Evolutionary conservation across 495 filamentous ascomycete genomes (phyloP), one percentile per base, ranked within the genome.

Genomic region (Aspergillus steynii): DNA sequence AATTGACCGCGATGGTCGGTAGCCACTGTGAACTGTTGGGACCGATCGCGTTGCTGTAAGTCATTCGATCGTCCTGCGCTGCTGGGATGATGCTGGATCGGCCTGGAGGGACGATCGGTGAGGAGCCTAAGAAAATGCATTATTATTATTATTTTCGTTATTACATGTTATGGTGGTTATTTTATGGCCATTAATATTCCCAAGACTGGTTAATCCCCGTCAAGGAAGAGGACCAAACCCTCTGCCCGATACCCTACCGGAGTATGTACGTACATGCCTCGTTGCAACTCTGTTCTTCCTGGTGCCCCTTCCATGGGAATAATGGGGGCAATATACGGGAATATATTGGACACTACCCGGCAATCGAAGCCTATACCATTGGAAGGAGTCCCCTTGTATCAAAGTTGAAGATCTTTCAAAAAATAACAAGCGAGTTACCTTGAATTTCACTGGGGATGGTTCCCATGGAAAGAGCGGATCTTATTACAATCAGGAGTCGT

Each of bases 31-130:
- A 63, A 62, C 61, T 63, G 64, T 63, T 65, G 60, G 61, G 58
- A 58, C 59, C 63, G 66, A 65, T 65, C 66, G 63, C 63, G 32
- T 63, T 63, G 66, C 64, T 66, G 67, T 66, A 69, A 66, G 64
- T 65, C 61, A 69, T 68, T 65, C 55, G 67, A 69, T 66, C 67
- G 67, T 63, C 63, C 59, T 62, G 59, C 53, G 60, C 62, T 59
- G 53, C 65, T 50, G 61, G 66, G 66, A 62, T 68, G 55, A 65
- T 65, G 66, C 66, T 65, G 58, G 66, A 56, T 60, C 53, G 58
- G 56, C 45, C 32, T 54, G 54, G 58, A 45, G 56, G 50, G 53
- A 29, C 58, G 47, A 63, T 65, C 50, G 50, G 55, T 55, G 10
- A 50, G 46, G 26, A 28, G 6, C 46, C 49, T 42, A 58, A 28